Conservation (phyloP, 192 early-diverging fungal genomes). For the Jimgerdemannia lactiflua region DNA sequence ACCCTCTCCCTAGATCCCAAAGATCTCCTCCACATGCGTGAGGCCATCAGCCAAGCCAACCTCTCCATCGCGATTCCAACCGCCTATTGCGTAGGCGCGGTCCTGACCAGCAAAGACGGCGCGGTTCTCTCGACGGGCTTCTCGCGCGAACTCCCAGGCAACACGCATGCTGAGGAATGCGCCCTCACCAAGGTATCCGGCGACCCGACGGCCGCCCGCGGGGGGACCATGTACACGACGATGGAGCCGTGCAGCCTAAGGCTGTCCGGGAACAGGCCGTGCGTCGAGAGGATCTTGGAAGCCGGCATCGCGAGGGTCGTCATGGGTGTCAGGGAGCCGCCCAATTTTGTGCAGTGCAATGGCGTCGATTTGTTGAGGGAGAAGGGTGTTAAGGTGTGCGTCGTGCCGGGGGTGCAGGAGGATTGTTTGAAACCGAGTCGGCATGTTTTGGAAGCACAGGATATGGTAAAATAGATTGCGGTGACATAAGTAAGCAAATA, state of each 20-base stretch:
- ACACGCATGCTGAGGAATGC: conserved; percentile 96
- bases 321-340: conserved; percentile 85
- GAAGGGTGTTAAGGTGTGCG: conserved; percentile 73
- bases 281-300: conserved; percentile 72
- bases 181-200: conserved; percentile 70
- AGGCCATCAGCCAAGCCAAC: conserved; percentile 83
- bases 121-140: conserved; percentile 78
- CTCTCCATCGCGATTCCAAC: conserved; percentile 69
- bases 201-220: conserved; percentile 19
- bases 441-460: conserved; percentile 44
- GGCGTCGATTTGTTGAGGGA: conserved; percentile 66
- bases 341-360: conserved; percentile 79
- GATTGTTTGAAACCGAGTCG: conserved; percentile 70
- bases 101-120: conserved; percentile 42
- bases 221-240: conserved; percentile 85
- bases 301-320: conserved; percentile 72
- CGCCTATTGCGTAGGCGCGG: conserved; percentile 94
- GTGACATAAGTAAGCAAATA: too few species aligned
- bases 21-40: conserved; percentile 73
- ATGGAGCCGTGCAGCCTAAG: conserved; percentile 94
- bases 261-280: conserved; percentile 71
- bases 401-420: conserved; percentile 69
- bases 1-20: conserved; percentile 16
- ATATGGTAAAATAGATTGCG: not conserved
- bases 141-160: conserved; percentile 93